Percentiles rank a stretch among this genome's conserved stretches.
These are phyloP conservation scores for Catharanthus roseus DNA, from an alignment of 257 asterid species.

Conservation along the genomic window DNA sequence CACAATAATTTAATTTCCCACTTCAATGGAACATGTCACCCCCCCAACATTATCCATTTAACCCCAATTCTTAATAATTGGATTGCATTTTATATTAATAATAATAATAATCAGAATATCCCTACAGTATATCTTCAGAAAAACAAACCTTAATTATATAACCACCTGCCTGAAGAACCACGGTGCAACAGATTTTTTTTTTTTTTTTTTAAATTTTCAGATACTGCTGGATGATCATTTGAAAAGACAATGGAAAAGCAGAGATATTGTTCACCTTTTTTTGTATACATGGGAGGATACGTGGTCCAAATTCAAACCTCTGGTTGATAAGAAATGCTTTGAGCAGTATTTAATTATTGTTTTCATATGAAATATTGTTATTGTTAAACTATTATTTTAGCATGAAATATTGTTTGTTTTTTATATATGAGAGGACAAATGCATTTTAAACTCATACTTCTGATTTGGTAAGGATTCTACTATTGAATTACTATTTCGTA, in stretches of 20 bases:
- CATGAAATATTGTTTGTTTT: no score
- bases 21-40: neutral
- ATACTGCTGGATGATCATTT: neutral
- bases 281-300: no score
- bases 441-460: no score
- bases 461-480: no score
- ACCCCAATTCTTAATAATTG: neutral
- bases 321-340: no score
- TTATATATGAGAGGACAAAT: no score
- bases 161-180: conserved; percentile 4
- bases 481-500: no score
- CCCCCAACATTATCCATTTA: neutral
- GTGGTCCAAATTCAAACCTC: no score
- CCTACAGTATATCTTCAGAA: neutral
- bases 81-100: neutral
- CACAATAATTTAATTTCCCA: neutral
- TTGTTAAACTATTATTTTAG: no score
- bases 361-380: no score
- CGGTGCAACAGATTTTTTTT: neutral
- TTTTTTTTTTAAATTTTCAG: neutral
- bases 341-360: no score
- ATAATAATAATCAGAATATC: neutral
- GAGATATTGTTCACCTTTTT: no score
- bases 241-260: neutral
- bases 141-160: neutral